Base-by-base conservation (phyloP, 805 yeast genomes). In the Yamadazyma paraphyllophila region DNA sequence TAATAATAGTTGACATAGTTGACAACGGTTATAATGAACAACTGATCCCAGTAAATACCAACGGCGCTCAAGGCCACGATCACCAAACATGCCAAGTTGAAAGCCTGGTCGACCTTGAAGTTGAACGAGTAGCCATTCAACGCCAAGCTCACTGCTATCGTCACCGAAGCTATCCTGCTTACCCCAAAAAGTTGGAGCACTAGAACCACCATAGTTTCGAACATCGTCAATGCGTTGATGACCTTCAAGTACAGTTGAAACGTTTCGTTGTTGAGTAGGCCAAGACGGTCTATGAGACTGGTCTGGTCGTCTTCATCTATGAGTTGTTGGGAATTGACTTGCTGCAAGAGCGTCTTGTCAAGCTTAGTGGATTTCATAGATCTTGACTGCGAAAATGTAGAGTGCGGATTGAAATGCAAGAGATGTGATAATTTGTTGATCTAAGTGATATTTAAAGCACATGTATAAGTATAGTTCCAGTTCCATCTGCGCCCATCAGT, bases 301-400 rank as follows among this genome's bases (percentile, higher is more conserved):
- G 25, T 11, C 30, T 45, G 48, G n/a, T 45, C 48, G 15, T 40
- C 44, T n/a, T 26, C 25, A 26, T 45, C 48, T 7, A 45, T 6
- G 32, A 45, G 39, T 2, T 3, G 10, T n/a, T 40, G 41, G 2
- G 44, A 39, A 13, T 45, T 45, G 14, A 45, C 41, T 36, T 45
- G 45, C 7, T 35, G 39, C n/a, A 45, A 13, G 27, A 45, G 48
- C 17, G 16, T 25, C 14, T 17, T 36, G 30, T 45, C 48, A 8
- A 45, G n/a, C 9, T 13, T 16, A 3, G 14, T 10, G 2, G 43
- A 24, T 16, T 26, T 43, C 46, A 43, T 43, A n/a, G n/a, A n/a
- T n/a, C n/a, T n/a, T n/a, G 25, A 14, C 31, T 20, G 24, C 24
- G 24, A 20, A n/a, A n/a, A 20, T 20, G 24, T 20, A 6, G 24